phyloP scores from a whole-genome alignment of 2,329 filamentous ascomycete genomes.

The Fusarium secorum region DNA sequence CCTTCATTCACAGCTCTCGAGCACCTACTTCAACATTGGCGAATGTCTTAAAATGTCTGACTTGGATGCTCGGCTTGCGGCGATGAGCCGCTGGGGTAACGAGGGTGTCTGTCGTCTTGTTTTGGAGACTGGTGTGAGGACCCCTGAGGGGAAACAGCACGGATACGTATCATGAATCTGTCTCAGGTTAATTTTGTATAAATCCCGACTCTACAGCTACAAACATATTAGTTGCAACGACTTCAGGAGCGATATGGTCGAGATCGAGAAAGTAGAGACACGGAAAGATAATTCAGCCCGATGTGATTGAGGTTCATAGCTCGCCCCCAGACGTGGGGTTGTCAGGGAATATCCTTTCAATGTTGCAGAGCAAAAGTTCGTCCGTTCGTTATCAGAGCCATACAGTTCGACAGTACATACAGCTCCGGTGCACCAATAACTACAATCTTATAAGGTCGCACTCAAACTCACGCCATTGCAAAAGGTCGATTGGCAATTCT shows the following conservation, averaged over 20 bases:
- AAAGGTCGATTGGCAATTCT: slow-evolving; percentile 13
- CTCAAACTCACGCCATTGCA: slow-evolving; percentile 12
- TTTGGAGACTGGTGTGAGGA: slow-evolving; percentile 8
- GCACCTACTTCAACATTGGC: background rate
- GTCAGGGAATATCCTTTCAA: slow-evolving; percentile 4
- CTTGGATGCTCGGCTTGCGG: slow-evolving; percentile 25
- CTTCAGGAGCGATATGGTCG: background rate
- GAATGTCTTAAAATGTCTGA: slow-evolving; percentile 22
- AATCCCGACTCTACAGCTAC: background rate
- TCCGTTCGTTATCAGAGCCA: slow-evolving; percentile 18
- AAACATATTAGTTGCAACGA: background rate
- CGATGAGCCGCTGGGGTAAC: slow-evolving; percentile 8
- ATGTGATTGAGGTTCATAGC: background rate
- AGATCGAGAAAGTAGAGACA: background rate
- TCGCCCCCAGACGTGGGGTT: slow-evolving; percentile 21
- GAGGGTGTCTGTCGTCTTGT: slow-evolving; percentile 14
- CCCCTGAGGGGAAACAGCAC: slow-evolving; percentile 18
- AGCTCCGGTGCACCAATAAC: slow-evolving; percentile 1
- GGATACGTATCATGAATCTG: slow-evolving; percentile 1
- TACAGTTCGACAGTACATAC: background rate
- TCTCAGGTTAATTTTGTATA: slow-evolving; percentile 1
- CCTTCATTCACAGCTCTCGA: background rate
- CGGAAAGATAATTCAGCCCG: background rate
- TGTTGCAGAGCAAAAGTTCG: background rate
- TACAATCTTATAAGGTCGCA: background rate